Evolutionary conservation across 2,329 filamentous ascomycete species (phyloP).

Genomic region (Colletotrichum filicis): DNA sequence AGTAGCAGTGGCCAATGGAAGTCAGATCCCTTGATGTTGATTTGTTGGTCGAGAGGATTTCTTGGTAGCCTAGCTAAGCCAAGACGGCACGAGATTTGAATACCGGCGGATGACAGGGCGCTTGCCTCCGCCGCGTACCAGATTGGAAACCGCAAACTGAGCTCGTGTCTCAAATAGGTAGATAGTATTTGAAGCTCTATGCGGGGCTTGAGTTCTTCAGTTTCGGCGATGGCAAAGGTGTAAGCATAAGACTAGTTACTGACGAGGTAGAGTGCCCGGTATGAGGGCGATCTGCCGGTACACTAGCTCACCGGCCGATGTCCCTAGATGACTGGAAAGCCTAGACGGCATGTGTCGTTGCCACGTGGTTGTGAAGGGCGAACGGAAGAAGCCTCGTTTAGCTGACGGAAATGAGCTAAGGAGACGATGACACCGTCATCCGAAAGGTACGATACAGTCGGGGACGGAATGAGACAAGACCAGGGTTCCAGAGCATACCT

Average conservation of each 20-base stretch:
- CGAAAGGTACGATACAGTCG: not conserved
- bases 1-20: not conserved
- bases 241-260: not conserved
- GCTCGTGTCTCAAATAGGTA: not conserved
- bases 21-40: not conserved
- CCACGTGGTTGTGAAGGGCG: slow-evolving; percentile 29
- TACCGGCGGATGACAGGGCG: not conserved
- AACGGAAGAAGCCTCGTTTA: slow-evolving; percentile 11
- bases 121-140: not conserved
- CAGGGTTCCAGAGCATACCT: not conserved
- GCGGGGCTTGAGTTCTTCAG: not conserved
- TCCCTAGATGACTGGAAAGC: not conserved
- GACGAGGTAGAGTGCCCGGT: not conserved
- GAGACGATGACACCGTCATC: not conserved
- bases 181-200: not conserved
- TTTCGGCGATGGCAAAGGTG: not conserved
- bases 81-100: slow-evolving; percentile 2
- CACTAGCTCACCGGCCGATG: not conserved
- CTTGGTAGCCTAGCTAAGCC: not conserved
- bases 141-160: not conserved
- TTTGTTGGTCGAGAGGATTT: slow-evolving; percentile 22
- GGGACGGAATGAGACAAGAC: not conserved
- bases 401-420: not conserved
- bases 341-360: not conserved
- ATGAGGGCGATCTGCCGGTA: not conserved